Percentiles rank a stretch among this genome's conserved stretches.
phyloP scores from a whole-genome alignment of 257 asterid species.

The Solanum peruvianum region DNA sequence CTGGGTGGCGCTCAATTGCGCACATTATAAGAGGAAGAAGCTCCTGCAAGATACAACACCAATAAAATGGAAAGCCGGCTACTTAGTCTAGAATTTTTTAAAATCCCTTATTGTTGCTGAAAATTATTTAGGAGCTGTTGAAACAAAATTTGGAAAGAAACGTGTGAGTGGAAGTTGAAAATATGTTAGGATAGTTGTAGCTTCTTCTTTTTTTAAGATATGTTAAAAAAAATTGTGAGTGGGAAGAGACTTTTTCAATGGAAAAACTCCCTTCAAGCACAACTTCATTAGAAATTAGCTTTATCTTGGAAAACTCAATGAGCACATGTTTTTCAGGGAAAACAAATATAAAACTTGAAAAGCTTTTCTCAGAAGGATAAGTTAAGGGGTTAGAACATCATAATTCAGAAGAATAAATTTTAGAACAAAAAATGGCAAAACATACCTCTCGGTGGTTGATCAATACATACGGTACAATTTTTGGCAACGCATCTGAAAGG shows the following conservation, averaged over 20 bases:
- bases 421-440: not conserved
- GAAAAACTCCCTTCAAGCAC: not conserved
- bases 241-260: not conserved
- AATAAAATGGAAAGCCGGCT: not conserved
- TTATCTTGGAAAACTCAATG: not conserved
- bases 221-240: not conserved
- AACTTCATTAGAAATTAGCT: not conserved
- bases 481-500: constrained; percentile 88
- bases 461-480: constrained; percentile 79
- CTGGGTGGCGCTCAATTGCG: constrained; percentile 97
- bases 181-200: not conserved
- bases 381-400: not conserved
- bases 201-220: not conserved
- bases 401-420: not conserved
- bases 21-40: constrained; percentile 99
- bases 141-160: not conserved
- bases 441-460: constrained; percentile 96
- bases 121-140: not conserved
- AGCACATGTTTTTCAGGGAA: not conserved
- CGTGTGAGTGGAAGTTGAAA: not conserved
- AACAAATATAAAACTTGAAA: not conserved
- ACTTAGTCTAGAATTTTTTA: not conserved
- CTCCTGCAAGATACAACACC: constrained; percentile 40
- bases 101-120: not conserved
- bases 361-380: not conserved